Conservation (phyloP, 805 yeast species). For the Henningerozyma blattae region DNA sequence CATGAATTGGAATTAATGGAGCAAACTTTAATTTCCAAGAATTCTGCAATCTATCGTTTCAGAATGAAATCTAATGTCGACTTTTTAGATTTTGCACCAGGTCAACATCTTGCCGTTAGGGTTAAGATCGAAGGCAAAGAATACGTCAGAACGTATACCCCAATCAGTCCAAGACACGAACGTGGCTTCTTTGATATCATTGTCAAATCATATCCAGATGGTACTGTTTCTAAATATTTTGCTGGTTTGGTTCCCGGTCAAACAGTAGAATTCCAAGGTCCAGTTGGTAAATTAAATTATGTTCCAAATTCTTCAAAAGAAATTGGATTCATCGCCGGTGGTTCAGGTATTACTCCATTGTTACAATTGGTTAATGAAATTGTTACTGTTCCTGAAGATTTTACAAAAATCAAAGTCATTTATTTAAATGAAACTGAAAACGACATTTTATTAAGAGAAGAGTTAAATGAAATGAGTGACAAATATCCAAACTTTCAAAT, state of each 20-base stretch:
- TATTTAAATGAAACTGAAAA: slow-evolving; percentile 69
- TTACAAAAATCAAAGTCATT: slow-evolving; percentile 47
- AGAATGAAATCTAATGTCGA: slow-evolving; percentile 50
- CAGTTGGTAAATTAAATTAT: slow-evolving; percentile 63
- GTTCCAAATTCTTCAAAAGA: slow-evolving; percentile 46
- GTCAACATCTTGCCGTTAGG: slow-evolving; percentile 59
- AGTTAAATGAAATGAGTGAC: slow-evolving; percentile 55
- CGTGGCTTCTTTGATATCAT: slow-evolving; percentile 65
- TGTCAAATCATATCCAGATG: slow-evolving; percentile 65
- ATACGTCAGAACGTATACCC: slow-evolving; percentile 55
- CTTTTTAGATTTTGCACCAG: slow-evolving; percentile 54
- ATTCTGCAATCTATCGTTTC: slow-evolving; percentile 64
- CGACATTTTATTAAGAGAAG: slow-evolving; percentile 61
- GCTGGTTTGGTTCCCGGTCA: slow-evolving; percentile 56
- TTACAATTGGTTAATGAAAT: slow-evolving; percentile 65
- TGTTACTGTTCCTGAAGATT: slow-evolving; percentile 57
- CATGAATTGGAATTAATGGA: slow-evolving; percentile 57
- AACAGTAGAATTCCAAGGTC: slow-evolving; percentile 62
- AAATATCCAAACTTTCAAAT: slow-evolving; percentile 53
- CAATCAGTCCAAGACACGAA: slow-evolving; percentile 60
- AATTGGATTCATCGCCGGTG: slow-evolving; percentile 68
- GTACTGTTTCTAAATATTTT: slow-evolving; percentile 54
- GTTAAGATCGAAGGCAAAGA: slow-evolving; percentile 26
- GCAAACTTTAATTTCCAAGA: slow-evolving; percentile 59
- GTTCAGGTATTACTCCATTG: slow-evolving; percentile 85